phyloP scores from a whole-genome alignment of 495 filamentous ascomycete genomes.

The Hamigera avellanea region DNA sequence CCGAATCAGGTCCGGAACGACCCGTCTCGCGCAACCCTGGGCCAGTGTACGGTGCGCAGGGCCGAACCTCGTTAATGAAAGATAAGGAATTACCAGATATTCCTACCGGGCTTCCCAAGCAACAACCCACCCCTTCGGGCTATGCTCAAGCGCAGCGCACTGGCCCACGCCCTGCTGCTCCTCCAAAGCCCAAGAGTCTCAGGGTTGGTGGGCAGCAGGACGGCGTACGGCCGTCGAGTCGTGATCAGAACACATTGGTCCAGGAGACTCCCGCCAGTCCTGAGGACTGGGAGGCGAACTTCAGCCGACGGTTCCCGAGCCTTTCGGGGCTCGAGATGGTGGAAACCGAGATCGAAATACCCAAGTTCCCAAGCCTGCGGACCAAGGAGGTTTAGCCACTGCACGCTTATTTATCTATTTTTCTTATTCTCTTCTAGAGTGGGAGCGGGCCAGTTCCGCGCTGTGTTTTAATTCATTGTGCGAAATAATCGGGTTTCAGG shows the following conservation, averaged over 20 bases:
- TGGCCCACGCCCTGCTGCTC: slow-evolving; percentile 32
- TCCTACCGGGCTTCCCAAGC: background rate
- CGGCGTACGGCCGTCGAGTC: slow-evolving; percentile 7
- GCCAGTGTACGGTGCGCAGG: slow-evolving; percentile 7
- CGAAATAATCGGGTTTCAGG: background rate
- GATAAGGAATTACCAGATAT: background rate
- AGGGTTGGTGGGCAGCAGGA: slow-evolving; percentile 27
- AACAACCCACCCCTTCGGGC: background rate
- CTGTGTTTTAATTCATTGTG: background rate
- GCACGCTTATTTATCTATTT: slow-evolving; percentile 3
- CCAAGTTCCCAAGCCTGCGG: slow-evolving; percentile 25
- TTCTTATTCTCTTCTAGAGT: slow-evolving; percentile 3
- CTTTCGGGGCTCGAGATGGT: slow-evolving; percentile 76
- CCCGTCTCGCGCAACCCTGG: slow-evolving; percentile 11
- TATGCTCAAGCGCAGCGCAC: slow-evolving; percentile 11
- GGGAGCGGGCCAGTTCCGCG: background rate
- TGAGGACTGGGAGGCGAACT: slow-evolving; percentile 62
- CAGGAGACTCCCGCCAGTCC: slow-evolving; percentile 14
- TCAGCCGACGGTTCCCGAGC: slow-evolving; percentile 73
- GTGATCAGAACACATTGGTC: slow-evolving; percentile 12
- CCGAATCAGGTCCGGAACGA: slow-evolving; percentile 5
- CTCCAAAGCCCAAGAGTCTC: slow-evolving; percentile 51
- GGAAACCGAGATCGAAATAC: slow-evolving; percentile 50
- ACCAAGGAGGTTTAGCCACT: slow-evolving; percentile 29
- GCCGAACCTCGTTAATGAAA: background rate